Evolutionary conservation across 768 basidiomycete genomes (phyloP).

Genomic region (Termitomyces sp.): DNA sequence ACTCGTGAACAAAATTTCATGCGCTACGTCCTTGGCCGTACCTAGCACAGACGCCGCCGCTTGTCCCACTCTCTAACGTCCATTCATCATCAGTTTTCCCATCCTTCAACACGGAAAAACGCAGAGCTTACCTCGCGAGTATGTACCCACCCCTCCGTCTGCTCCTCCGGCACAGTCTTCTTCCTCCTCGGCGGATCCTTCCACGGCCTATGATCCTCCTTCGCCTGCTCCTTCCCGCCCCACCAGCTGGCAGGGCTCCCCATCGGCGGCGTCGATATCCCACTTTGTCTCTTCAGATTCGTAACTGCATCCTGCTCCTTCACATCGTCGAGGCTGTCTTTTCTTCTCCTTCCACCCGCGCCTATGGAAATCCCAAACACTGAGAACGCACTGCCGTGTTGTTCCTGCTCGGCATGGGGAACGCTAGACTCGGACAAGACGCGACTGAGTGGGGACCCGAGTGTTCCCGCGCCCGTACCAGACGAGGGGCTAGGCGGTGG

Average conservation of each 20-base stretch:
- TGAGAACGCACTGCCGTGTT: constrained; percentile 1
- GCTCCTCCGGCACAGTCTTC: constrained; percentile 36
- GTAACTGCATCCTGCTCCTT: not conserved
- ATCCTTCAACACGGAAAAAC: too few species aligned
- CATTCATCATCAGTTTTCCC: not conserved
- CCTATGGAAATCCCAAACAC: constrained; percentile 2
- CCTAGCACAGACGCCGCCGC: too few species aligned
- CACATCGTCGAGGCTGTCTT: not conserved
- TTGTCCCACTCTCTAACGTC: too few species aligned
- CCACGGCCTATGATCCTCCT: not conserved
- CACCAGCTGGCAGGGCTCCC: constrained; percentile 6
- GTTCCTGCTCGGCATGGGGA: not conserved
- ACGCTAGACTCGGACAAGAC: constrained; percentile 16
- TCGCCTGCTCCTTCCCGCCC: not conserved
- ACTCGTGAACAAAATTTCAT: constrained; percentile 37
- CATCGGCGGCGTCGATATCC: not conserved
- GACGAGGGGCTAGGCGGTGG: not conserved
- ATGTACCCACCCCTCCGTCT: constrained; percentile 36
- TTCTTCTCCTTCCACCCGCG: not conserved
- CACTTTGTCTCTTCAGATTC: not conserved
- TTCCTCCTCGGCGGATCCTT: constrained; percentile 29
- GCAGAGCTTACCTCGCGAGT: constrained; percentile 29
- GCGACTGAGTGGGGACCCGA: constrained; percentile 14
- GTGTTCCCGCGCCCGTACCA: not conserved
- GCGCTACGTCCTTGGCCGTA: too few species aligned